Evolutionary conservation across 768 basidiomycete species (phyloP), one percentile per base, ranked within the genome.

Genomic region (Hirschioporus abietinus): DNA sequence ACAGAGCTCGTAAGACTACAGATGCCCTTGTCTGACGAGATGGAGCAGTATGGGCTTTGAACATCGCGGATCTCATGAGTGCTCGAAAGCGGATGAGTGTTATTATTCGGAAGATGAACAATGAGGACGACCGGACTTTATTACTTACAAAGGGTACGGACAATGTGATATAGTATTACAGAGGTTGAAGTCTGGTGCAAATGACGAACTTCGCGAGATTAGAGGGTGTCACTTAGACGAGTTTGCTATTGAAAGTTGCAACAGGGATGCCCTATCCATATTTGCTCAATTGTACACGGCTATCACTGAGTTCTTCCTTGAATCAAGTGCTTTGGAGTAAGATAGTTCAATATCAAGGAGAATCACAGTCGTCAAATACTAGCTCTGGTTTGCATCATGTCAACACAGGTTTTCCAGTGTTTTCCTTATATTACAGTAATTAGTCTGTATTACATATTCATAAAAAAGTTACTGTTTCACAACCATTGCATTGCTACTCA

Each of bases 131-230:
- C 68, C 77, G 88, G 69, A 74, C 96, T 60, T 90, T 96, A 72
- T 77, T 99, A 15, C 73, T 84, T 69, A 84, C 82, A 70, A 99
- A 99, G 76, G 97, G 97, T 23, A 96, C 97, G 25, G 97, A 99
- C 77, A 97, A 94, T 72, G 92, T 99, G 72, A 93, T 99, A n/a
- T n/a, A n/a, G n/a, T n/a, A 70, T 97, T 97, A 72, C 96, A 99
- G 77, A 83, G 96, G 67, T 78, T 99, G 67, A 88, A 82, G 71
- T 73, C 81, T 5, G 90, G 91, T 7, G 77, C 70, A 18, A 83
- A 84, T 52, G 86, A 90, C 20, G 90, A 89, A 60, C 74, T 95
- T 68, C 92, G 89, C 78, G 78, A 78, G 65, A 80, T 80, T 69
- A 99, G 96, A 20, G 95, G 95, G 77, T 78, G 78, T 65, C 89